phyloP scores from a whole-genome alignment of 73 alveolate genomes.

The Tetrahymena malaccensis region DNA sequence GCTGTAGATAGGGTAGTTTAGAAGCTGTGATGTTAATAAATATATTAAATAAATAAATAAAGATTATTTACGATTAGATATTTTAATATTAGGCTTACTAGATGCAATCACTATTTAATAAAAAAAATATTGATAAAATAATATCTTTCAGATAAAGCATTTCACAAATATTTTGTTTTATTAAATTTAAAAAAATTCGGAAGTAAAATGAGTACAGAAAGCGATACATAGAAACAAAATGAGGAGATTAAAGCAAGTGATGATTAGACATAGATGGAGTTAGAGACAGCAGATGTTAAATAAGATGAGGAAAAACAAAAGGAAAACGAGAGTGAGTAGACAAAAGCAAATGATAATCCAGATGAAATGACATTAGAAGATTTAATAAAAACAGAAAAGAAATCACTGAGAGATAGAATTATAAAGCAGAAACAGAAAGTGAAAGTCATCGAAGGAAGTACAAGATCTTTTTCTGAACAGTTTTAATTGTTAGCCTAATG shows the following conservation, averaged over 20 bases:
- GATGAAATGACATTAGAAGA: background rate
- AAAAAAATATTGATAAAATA: background rate
- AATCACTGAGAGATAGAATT: background rate
- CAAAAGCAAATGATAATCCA: background rate
- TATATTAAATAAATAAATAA: too few relatives aligned
- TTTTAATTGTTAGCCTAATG: background rate
- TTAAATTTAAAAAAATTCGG: too few relatives aligned
- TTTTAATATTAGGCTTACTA: background rate
- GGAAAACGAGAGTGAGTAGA: background rate
- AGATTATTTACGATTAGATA: too few relatives aligned
- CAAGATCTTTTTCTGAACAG: background rate
- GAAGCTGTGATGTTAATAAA: too few relatives aligned
- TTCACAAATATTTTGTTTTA: background rate
- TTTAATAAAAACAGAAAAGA: background rate
- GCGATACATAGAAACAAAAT: background rate
- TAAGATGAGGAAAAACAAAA: background rate
- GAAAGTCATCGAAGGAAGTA: background rate
- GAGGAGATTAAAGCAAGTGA: background rate
- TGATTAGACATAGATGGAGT: background rate
- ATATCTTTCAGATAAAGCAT: background rate
- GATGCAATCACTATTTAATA: background rate
- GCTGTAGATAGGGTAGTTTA: background rate
- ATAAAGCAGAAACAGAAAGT: background rate
- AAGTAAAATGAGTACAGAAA: background rate
- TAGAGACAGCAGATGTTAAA: background rate